Evolutionary conservation across 2,329 filamentous ascomycete species (phyloP).

Genomic region (Phyllosticta citriasiana): DNA sequence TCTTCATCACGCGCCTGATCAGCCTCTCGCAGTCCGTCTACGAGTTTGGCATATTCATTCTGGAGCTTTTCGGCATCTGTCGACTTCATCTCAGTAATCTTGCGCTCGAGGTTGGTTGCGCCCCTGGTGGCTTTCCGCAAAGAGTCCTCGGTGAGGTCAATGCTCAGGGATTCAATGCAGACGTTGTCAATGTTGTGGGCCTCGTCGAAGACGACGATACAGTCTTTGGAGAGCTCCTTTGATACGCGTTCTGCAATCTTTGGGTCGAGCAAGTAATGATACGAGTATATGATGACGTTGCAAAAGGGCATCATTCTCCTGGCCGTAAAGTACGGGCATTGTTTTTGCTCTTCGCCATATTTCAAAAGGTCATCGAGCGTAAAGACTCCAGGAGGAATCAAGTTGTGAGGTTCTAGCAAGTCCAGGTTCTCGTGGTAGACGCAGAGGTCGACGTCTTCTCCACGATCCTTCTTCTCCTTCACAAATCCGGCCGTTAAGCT

Average conservation of each 20-base stretch:
- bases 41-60: slow-evolving; percentile 89
- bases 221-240: slow-evolving; percentile 92
- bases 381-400: slow-evolving; percentile 91
- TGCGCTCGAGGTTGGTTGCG: slow-evolving; percentile 80
- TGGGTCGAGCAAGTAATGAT: slow-evolving; percentile 93
- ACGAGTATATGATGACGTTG: slow-evolving; percentile 99
- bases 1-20: slow-evolving; percentile 89
- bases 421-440: slow-evolving; percentile 98
- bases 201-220: slow-evolving; percentile 97
- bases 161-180: slow-evolving; percentile 94
- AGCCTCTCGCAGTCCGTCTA: slow-evolving; percentile 79
- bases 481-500: slow-evolving; percentile 95
- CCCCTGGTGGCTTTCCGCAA: slow-evolving; percentile 82
- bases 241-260: slow-evolving; percentile 96
- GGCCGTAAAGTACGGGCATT: slow-evolving; percentile 95
- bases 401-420: slow-evolving; percentile 84
- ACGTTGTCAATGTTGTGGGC: slow-evolving; percentile 99
- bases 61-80: slow-evolving; percentile 91
- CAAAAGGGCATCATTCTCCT: slow-evolving; percentile 98
- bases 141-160: slow-evolving; percentile 92
- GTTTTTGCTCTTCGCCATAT: slow-evolving; percentile 91
- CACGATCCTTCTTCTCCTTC: slow-evolving; percentile 92
- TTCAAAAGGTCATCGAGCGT: slow-evolving; percentile 80
- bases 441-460: slow-evolving; percentile 89
- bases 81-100: slow-evolving; percentile 89